Base-by-base conservation (phyloP, 768 basidiomycete species). In the Boletus eberwhitei region DNA sequence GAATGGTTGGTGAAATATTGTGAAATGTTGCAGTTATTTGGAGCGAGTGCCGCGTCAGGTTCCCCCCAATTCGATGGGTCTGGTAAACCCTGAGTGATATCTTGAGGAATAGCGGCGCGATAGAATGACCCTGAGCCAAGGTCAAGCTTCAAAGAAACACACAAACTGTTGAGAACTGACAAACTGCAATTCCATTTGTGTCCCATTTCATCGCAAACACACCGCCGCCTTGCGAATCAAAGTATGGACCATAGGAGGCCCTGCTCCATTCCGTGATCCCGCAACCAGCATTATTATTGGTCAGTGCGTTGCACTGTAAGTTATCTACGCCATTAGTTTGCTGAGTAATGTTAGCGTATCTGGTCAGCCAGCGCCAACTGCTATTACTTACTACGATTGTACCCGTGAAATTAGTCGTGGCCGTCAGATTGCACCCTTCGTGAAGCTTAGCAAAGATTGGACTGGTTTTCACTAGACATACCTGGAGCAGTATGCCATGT, bases 151-250 rank as follows among this genome's bases (percentile, higher is more conserved):
- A 21, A 24, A 11, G 38, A 45, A 36, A 45, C 21, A 53, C 2
- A 34, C 9, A 49, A 35, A 46, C 16, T 16, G 26, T 24, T 12
- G 40, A 24, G 16, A 36, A 2, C 88, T 67, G 57, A 91, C 89
- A 91, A 58, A 90, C 79, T 38, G 84, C 80, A 52, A 92, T 90
- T 2, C 85, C 84, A 55, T 76, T 77, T 54, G 84, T 80, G 64
- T 93, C 88, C 93, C 93, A 94, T 61, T 88, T 87, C 88, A 92
- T 91, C 1, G 84, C 90, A 66, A 90, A 93, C 3, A 92, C 84
- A 4, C 93, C 93, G 5, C 93, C 93, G 11, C 87, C 82, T 64
- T 82, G 83, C 1, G 79, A 77, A 57, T 93, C 92, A 65, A 93
- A 93, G 49, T 79, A 81, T 36, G 87, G 84, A 0, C 93, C 93